These are phyloP conservation scores for Nicotiana tomentosiformis DNA, from an alignment of 257 asterid species.

Conservation along the genomic window DNA sequence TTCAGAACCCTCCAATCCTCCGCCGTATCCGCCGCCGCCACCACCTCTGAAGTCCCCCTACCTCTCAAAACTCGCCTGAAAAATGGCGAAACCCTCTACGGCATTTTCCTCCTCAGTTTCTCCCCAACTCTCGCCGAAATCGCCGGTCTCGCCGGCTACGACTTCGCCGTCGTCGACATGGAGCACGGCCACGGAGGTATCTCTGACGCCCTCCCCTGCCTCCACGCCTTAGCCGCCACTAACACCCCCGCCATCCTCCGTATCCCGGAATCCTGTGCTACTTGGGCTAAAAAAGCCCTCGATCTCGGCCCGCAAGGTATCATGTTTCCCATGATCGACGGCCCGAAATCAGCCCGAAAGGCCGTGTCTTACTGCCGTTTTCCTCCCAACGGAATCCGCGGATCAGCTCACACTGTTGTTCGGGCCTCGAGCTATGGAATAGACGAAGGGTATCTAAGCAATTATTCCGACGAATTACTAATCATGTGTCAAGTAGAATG, in stretches of 20 bases:
- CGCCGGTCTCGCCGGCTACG: constrained; percentile 73
- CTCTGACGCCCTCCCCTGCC: constrained; percentile 65
- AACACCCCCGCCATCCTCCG: constrained; percentile 70
- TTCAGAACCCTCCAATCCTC: constrained; percentile 12
- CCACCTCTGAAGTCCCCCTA: constrained; percentile 14
- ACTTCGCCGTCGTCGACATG: constrained; percentile 79
- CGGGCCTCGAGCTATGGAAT: constrained; percentile 77
- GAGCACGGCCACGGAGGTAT: constrained; percentile 87
- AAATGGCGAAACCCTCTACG: constrained; percentile 68
- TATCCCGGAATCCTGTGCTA: constrained; percentile 57
- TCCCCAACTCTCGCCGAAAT: constrained; percentile 79
- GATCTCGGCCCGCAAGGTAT: constrained; percentile 90
- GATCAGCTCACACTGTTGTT: constrained; percentile 76
- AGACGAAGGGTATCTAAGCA: constrained; percentile 57
- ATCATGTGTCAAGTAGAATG: constrained; percentile 83
- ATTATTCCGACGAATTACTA: constrained; percentile 59
- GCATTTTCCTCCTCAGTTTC: constrained; percentile 70
- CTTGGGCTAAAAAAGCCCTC: constrained; percentile 82
- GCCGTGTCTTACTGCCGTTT: constrained; percentile 72
- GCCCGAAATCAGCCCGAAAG: constrained; percentile 53
- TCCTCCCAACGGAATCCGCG: constrained; percentile 72
- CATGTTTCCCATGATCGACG: constrained; percentile 87
- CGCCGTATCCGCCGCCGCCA: constrained; percentile 5
- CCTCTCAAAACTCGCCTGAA: constrained; percentile 59
- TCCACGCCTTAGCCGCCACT: constrained; percentile 65